These are phyloP conservation scores for Cercophora samala DNA, from an alignment of 495 filamentous ascomycete species.

Conservation along the genomic window DNA sequence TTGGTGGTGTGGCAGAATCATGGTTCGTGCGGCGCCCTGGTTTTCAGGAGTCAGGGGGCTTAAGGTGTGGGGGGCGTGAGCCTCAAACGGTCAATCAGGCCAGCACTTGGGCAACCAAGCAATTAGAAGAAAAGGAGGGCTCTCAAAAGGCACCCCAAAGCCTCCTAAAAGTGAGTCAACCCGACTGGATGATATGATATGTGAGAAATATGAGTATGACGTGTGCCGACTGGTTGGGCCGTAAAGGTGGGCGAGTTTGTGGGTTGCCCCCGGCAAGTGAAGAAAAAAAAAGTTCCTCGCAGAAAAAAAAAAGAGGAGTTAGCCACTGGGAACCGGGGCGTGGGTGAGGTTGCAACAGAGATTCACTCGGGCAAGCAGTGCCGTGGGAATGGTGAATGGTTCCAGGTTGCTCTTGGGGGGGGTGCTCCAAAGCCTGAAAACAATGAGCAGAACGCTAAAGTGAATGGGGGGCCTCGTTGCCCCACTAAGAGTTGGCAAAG, in stretches of 20 bases:
- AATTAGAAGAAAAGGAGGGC: neutral
- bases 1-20: constrained; percentile 27
- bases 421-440: constrained; percentile 3
- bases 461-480: neutral
- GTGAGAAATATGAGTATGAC: neutral
- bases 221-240: neutral
- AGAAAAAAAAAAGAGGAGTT: neutral
- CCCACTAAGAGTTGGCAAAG: constrained; percentile 22
- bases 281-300: neutral
- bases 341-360: neutral
- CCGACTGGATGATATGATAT: neutral
- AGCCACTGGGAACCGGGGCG: neutral
- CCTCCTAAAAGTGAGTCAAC: neutral
- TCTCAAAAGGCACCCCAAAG: neutral
- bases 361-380: neutral
- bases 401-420: no score
- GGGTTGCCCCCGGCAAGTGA: neutral
- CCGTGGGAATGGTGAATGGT: neutral
- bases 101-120: neutral
- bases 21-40: constrained; percentile 9
- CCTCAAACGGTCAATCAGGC: neutral
- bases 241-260: neutral
- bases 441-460: neutral
- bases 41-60: neutral
- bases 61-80: neutral